Evolutionary conservation across 2,329 filamentous ascomycete genomes (phyloP).

Genomic region (Botryosphaeria dothidea): DNA sequence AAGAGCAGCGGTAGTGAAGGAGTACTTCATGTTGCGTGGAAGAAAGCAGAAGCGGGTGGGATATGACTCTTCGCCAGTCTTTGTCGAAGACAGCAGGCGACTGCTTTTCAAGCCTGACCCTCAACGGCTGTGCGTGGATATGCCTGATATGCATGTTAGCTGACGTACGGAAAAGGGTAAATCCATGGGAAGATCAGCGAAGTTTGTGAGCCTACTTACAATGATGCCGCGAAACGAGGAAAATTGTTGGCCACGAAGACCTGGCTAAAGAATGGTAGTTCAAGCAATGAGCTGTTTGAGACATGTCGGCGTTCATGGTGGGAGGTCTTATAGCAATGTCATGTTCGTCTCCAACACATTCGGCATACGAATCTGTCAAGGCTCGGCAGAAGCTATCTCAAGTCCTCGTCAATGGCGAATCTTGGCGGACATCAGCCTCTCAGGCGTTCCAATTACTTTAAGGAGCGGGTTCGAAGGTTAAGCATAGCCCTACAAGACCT

Average conservation of each 20-base stretch:
- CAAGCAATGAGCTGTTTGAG: not conserved
- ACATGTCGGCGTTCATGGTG: not conserved
- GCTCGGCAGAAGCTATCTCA: not conserved
- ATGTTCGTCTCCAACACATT: not conserved
- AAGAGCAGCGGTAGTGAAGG: not conserved
- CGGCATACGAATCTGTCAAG: not conserved
- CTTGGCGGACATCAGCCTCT: not conserved
- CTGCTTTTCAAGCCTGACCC: too few relatives aligned
- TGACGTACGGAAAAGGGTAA: too few relatives aligned
- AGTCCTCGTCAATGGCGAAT: not conserved
- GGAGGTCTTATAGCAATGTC: not conserved
- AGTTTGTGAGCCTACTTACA: too few relatives aligned
- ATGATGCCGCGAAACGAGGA: too few relatives aligned
- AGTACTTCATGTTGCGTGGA: not conserved
- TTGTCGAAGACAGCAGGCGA: too few relatives aligned
- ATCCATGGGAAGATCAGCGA: too few relatives aligned
- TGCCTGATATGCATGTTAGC: too few relatives aligned
- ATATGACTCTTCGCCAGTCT: too few relatives aligned
- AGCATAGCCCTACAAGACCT: not conserved
- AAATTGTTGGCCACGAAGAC: too few relatives aligned
- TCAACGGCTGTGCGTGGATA: too few relatives aligned
- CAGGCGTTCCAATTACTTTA: not conserved
- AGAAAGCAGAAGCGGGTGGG: not conserved
- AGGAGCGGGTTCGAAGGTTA: not conserved
- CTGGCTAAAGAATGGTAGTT: not conserved